Conservation (phyloP, 176 grass and related monocot genomes). For the Oryza brachyantha region DNA sequence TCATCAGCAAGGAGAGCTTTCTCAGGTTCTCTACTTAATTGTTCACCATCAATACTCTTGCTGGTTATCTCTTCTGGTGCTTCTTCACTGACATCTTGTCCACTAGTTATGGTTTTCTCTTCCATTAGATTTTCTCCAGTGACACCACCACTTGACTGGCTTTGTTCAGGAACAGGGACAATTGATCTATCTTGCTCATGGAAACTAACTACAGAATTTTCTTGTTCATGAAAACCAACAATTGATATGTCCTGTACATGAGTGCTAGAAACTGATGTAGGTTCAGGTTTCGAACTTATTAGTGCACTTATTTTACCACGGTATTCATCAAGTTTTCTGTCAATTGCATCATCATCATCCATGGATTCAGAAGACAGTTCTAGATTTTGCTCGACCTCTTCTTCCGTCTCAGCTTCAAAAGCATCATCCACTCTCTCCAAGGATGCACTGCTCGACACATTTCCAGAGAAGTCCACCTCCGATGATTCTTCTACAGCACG, state of each 20-base stretch:
- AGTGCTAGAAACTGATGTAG: not conserved
- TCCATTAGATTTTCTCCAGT: not conserved
- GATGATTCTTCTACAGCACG: not conserved
- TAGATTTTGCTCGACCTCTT: conserved; percentile 11
- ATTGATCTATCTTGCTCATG: conserved; percentile 19
- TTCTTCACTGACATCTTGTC: not conserved
- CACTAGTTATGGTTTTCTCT: not conserved
- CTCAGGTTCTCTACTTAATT: conserved; percentile 1
- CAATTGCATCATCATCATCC: conserved; percentile 34
- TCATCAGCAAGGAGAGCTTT: conserved; percentile 22
- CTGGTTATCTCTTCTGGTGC: not conserved
- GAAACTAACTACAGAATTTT: not conserved
- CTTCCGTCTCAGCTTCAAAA: conserved; percentile 17
- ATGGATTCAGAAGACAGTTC: conserved; percentile 7
- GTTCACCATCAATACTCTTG: not conserved
- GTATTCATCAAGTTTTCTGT: conserved; percentile 40
- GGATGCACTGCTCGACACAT: not conserved
- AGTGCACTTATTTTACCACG: conserved; percentile 41
- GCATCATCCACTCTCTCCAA: not conserved
- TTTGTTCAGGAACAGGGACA: conserved; percentile 2
- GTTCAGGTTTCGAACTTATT: conserved; percentile 20
- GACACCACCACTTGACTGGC: not conserved
- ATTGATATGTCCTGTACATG: not conserved
- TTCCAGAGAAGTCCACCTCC: conserved; percentile 15
- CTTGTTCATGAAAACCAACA: not conserved